Conservation (phyloP, 805 yeast genomes). For the Monosporozyma yasuniensis region DNA sequence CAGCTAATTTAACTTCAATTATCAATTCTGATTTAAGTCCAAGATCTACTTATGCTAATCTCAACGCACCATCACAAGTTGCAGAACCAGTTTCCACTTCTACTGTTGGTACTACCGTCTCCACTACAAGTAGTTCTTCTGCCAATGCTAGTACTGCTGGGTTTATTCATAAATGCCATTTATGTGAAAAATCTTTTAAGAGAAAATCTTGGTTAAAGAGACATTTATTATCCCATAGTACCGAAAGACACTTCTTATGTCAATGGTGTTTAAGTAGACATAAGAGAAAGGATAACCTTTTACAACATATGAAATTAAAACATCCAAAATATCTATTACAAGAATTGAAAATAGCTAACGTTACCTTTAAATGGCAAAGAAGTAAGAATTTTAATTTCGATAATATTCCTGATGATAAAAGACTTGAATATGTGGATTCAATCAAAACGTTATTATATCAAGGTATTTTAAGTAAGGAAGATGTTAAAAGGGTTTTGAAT, state of each 20-base stretch:
- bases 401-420: slow-evolving; percentile 2
- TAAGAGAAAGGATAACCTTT: slow-evolving; percentile 28
- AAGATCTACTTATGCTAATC: neutral
- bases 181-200: slow-evolving; percentile 26
- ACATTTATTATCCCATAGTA: slow-evolving; percentile 27
- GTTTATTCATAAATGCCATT: slow-evolving; percentile 21
- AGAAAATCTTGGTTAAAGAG: slow-evolving; percentile 31
- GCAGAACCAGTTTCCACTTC: neutral
- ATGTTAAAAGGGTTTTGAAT: slow-evolving; percentile 22
- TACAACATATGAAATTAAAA: slow-evolving; percentile 29
- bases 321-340: slow-evolving; percentile 22
- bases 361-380: slow-evolving; percentile 5
- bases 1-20: neutral
- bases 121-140: neutral
- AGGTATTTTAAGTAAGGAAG: slow-evolving; percentile 24
- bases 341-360: slow-evolving; percentile 10
- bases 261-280: slow-evolving; percentile 30
- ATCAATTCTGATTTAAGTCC: neutral
- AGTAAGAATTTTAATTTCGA: neutral
- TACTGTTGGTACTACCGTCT: too few species aligned
- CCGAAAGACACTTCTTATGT: slow-evolving; percentile 25
- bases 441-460: slow-evolving; percentile 19
- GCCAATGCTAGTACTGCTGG: neutral
- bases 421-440: slow-evolving; percentile 4
- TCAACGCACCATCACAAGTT: neutral